Percentiles rank a stretch among this genome's conserved stretches.
phyloP scores from a whole-genome alignment of 306 rosid species.

The Canavalia gladiata region DNA sequence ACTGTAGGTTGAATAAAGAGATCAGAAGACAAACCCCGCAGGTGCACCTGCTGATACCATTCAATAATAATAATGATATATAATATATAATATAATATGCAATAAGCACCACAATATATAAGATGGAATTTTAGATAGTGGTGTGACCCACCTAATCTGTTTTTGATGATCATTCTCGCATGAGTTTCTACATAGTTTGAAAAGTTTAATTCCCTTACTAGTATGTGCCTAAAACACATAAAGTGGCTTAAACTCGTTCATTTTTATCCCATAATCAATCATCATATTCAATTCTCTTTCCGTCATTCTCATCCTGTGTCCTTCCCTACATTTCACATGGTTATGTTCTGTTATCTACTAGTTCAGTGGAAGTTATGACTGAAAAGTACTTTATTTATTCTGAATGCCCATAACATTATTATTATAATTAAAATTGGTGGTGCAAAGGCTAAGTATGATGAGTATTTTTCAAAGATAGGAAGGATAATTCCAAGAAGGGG shows the following conservation, averaged over 20 bases:
- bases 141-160: slow-evolving; percentile 24
- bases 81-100: not conserved
- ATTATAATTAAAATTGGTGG: slow-evolving; percentile 9
- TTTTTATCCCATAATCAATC: not conserved
- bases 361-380: slow-evolving; percentile 25
- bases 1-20: slow-evolving; percentile 2
- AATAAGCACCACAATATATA: slow-evolving; percentile 16
- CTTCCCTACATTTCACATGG: slow-evolving; percentile 42
- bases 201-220: slow-evolving; percentile 38
- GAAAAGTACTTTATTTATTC: slow-evolving; percentile 39
- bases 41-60: not conserved
- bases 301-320: slow-evolving; percentile 47
- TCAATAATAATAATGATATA: not conserved
- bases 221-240: slow-evolving; percentile 14
- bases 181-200: not conserved
- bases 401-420: not conserved
- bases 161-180: not conserved
- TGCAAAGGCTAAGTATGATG: slow-evolving; percentile 35
- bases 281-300: slow-evolving; percentile 30
- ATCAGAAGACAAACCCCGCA: not conserved
- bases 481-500: slow-evolving; percentile 42
- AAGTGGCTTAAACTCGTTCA: slow-evolving; percentile 17
- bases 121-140: slow-evolving; percentile 12
- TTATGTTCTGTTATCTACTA: slow-evolving; percentile 45
- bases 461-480: slow-evolving; percentile 45